A percentile compares a stretch with the other conserved stretches of the same genome.
Evolutionary conservation across 2,329 filamentous ascomycete species (phyloP).

Genomic region (Neoscytalidium dimidiatum): DNA sequence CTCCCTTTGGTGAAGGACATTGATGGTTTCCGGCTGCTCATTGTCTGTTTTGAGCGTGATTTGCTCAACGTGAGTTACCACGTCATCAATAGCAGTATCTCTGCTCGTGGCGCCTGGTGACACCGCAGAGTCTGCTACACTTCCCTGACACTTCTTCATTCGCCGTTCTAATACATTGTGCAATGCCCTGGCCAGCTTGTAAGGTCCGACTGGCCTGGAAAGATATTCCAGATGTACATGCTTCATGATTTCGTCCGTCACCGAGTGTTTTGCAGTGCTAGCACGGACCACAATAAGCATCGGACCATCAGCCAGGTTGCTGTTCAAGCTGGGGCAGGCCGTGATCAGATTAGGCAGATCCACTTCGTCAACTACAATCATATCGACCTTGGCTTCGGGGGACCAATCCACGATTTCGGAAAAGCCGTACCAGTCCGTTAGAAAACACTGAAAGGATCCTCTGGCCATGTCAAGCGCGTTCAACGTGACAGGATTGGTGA

Average conservation of each 20-base stretch:
- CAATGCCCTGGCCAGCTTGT: conserved; percentile 41
- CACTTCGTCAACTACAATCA: conserved; percentile 24
- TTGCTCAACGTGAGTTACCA: conserved; percentile 18
- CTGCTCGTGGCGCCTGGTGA: neutral
- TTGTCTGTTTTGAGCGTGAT: conserved; percentile 20
- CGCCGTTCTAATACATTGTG: conserved; percentile 29
- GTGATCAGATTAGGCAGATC: conserved; percentile 22
- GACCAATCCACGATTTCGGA: conserved; percentile 16
- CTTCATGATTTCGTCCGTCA: conserved; percentile 20
- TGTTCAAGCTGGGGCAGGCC: neutral
- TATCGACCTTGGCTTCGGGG: conserved; percentile 12
- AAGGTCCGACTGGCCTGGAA: conserved; percentile 41
- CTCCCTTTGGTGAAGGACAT: conserved; percentile 22
- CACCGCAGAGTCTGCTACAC: neutral
- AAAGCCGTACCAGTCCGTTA: conserved; percentile 26
- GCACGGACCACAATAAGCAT: conserved; percentile 8
- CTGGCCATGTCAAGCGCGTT: neutral
- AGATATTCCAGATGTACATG: conserved; percentile 36
- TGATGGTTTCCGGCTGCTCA: conserved; percentile 13
- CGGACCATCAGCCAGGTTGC: neutral
- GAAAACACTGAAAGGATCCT: conserved; percentile 21
- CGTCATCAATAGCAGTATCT: neutral
- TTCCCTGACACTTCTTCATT: neutral
- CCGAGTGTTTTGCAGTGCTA: neutral
- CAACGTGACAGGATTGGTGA: neutral